A percentile compares a stretch with the other conserved stretches of the same genome.
These are phyloP conservation scores for Chenopodium suecicum DNA, from an alignment of 148 eudicot genomes.

Conservation along the genomic window DNA sequence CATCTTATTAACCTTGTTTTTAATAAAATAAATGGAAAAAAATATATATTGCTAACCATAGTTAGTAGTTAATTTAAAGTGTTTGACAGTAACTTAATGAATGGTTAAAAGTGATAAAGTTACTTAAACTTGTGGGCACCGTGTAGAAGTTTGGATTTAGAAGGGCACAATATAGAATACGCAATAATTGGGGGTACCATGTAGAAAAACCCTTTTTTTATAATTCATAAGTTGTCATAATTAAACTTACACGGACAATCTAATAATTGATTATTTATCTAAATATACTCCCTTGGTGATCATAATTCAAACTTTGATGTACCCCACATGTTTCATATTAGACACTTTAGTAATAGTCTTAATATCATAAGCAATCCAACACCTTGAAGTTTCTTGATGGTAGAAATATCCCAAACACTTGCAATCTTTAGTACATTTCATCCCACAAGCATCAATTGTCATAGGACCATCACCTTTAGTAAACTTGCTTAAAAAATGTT, in stretches of 20 bases:
- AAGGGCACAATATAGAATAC: too few species aligned
- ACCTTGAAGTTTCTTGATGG: conserved; percentile 46
- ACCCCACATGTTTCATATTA: conserved; percentile 21
- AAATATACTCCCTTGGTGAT: neutral
- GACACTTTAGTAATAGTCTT: conserved; percentile 43
- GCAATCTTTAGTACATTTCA: conserved; percentile 56
- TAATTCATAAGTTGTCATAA: neutral
- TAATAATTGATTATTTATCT: neutral
- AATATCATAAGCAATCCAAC: conserved; percentile 64
- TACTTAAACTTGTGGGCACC: too few species aligned
- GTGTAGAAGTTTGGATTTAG: too few species aligned
- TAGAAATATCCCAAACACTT: conserved; percentile 66
- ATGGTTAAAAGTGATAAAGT: too few species aligned
- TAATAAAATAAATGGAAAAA: too few species aligned
- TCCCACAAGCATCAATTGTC: conserved; percentile 33
- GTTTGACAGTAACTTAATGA: too few species aligned
- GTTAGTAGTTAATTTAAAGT: too few species aligned
- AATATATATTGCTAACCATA: too few species aligned
- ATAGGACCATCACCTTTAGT: conserved; percentile 49
- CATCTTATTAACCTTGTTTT: too few species aligned
- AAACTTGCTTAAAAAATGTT: conserved; percentile 48
- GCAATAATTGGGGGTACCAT: too few species aligned
- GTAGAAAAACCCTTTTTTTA: too few species aligned
- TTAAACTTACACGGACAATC: neutral
- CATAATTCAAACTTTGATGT: conserved; percentile 11